Conservation (phyloP, 495 filamentous ascomycete genomes). For the Melanomma pulvis-pyrius region DNA sequence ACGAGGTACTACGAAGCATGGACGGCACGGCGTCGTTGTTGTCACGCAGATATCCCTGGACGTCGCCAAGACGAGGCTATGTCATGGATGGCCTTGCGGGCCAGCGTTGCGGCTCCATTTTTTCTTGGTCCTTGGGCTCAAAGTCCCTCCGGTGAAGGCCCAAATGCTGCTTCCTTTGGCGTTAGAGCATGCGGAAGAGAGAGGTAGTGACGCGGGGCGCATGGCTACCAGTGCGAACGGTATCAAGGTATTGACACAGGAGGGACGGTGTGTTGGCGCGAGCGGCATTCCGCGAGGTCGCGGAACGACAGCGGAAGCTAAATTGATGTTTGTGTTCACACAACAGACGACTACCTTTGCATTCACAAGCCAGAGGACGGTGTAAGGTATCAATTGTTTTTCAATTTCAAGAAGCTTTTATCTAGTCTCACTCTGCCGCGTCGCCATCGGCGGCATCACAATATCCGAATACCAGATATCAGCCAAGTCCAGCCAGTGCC, state of each 20-base stretch:
- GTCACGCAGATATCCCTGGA: neutral
- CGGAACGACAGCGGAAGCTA: neutral
- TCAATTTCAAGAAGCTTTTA: slow-evolving; percentile 36
- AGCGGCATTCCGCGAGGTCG: neutral
- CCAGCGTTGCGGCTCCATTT: neutral
- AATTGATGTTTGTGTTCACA: too few relatives aligned
- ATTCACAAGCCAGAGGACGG: neutral
- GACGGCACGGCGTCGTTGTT: neutral
- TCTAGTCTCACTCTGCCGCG: slow-evolving; percentile 2
- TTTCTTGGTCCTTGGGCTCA: neutral
- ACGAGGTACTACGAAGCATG: too few relatives aligned
- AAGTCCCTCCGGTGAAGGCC: slow-evolving; percentile 12
- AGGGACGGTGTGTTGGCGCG: neutral
- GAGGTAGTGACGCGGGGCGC: neutral
- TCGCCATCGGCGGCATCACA: neutral
- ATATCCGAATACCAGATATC: slow-evolving; percentile 1
- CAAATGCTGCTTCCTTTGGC: slow-evolving; percentile 1
- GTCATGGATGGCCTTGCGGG: slow-evolving; percentile 7
- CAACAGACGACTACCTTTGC: neutral
- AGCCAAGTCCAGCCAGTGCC: slow-evolving; percentile 32
- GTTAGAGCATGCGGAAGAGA: neutral
- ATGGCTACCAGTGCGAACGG: neutral
- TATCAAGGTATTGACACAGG: neutral
- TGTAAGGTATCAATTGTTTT: slow-evolving; percentile 34
- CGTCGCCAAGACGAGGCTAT: neutral